Base-by-base conservation (phyloP, 345 rosid genomes). In the Euphorbia tirucalli region DNA sequence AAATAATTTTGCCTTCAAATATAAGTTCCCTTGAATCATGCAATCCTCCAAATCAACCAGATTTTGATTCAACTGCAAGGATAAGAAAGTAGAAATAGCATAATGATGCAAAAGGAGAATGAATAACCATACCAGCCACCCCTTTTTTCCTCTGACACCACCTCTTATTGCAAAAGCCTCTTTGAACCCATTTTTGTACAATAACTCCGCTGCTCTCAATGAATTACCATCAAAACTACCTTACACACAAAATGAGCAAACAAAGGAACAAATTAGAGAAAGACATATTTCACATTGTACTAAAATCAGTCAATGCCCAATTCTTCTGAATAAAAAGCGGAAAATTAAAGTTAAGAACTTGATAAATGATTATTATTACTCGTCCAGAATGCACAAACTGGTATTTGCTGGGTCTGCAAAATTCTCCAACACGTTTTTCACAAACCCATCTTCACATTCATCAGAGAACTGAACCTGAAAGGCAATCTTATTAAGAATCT, bases 191-290 rank as follows among this genome's bases (percentile, higher is more conserved):
- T 86, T 86, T 77, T 90, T 74, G 71, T 79, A 71, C 83, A 93
- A 48, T 74, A 91, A 81, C 82, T 90, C 92, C 27, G 97, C 93
- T 41, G 76, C 97, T 80, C 73, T 85, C 78, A 81, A 13, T 50
- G 97, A 91, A 85, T 85, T 83, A 74, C 90, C 97, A 84, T 91
- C 98, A 83, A 85, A 86, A 88, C 98, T 93, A 83, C 97, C 98
- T 91, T 91, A 66, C 85, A 73, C 90, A 77, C 70, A 81, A 75
- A 70, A 78, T 31, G 50, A 74, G 7, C 41, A 74, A 66, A 31
- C 67, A 48, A 50, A n/a, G 16, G 24, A 61, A 48, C 37, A 63
- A 37, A 69, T 62, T 68, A 72, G 14, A 63, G 27, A 59, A 44
- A 35, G 7, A 32, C 32, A 57, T n/a, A 65, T 5, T 60, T 19